Percentiles rank a stretch among this genome's conserved stretches.
These are phyloP conservation scores for Penicillium paradoxum DNA, from an alignment of 495 filamentous ascomycete genomes.

Conservation along the genomic window DNA sequence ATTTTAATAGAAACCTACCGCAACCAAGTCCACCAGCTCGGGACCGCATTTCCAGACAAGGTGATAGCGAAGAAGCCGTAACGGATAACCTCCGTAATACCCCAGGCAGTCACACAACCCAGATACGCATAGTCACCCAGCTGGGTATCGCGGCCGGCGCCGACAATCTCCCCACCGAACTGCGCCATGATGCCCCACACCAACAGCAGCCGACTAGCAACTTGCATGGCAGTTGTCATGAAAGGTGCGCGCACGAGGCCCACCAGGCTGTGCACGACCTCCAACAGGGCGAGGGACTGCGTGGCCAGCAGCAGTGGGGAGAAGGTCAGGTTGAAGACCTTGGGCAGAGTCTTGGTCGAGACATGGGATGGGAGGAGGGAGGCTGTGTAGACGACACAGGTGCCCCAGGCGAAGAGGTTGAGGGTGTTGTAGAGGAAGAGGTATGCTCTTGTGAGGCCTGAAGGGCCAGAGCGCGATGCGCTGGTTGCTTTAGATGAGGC, in stretches of 20 bases:
- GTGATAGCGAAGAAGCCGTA: conserved; percentile 83
- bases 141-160: conserved; percentile 17
- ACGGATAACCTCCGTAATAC: conserved; percentile 77
- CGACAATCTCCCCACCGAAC: conserved; percentile 44
- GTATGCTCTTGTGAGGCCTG: conserved; percentile 45
- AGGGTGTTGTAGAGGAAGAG: conserved; percentile 78
- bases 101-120: conserved; percentile 67
- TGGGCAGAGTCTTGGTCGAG: conserved; percentile 37
- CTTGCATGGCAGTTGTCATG: conserved; percentile 83
- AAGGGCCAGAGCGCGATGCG: conserved; percentile 17
- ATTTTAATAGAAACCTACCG: conserved; percentile 31
- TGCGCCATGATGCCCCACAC: conserved; percentile 71
- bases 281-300: conserved; percentile 77
- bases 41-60: conserved; percentile 54
- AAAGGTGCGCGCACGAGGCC: conserved; percentile 81
- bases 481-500: conserved; percentile 2
- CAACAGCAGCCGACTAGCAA: conserved; percentile 73
- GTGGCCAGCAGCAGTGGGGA: conserved; percentile 68
- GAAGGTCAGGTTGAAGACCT: conserved; percentile 51
- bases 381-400: conserved; percentile 58
- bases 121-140: conserved; percentile 40
- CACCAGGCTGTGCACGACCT: conserved; percentile 69
- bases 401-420: conserved; percentile 69
- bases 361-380: conserved; percentile 36
- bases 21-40: conserved; percentile 69